These are phyloP conservation scores for Ceratocystis alfenasii DNA, from an alignment of 2,329 filamentous ascomycete genomes.

Conservation along the genomic window DNA sequence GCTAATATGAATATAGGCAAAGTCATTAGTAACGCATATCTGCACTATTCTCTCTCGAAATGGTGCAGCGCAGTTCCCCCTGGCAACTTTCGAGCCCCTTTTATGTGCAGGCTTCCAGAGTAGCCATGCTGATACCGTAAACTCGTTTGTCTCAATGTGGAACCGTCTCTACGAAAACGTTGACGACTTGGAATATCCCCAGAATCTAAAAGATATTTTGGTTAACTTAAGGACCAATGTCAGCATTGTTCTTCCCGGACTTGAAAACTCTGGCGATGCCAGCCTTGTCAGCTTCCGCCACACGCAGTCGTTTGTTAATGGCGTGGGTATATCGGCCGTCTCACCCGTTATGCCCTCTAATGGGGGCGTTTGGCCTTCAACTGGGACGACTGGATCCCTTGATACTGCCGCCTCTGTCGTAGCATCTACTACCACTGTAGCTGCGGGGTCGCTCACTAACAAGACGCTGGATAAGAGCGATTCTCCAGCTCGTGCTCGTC, in stretches of 20 bases:
- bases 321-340: not conserved
- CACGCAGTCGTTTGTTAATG: constrained; percentile 24
- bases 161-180: constrained; percentile 55
- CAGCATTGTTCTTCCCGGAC: constrained; percentile 37
- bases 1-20: constrained; percentile 32
- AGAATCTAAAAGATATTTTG: constrained; percentile 50
- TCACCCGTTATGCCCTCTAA: constrained; percentile 21
- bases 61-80: constrained; percentile 34
- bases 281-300: constrained; percentile 25
- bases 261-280: constrained; percentile 25
- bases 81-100: constrained; percentile 43
- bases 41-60: constrained; percentile 32
- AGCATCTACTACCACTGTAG: not conserved
- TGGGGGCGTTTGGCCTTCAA: not conserved
- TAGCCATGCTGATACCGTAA: constrained; percentile 45
- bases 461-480: not conserved
- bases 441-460: constrained; percentile 7
- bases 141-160: constrained; percentile 47
- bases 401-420: not conserved
- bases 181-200: constrained; percentile 50
- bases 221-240: constrained; percentile 45
- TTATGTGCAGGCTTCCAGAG: constrained; percentile 46
- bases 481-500: constrained; percentile 37
- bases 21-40: constrained; percentile 40
- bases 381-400: not conserved